Conservation (phyloP, 176 grass and related monocot genomes). For the Saccharum officinarum region DNA sequence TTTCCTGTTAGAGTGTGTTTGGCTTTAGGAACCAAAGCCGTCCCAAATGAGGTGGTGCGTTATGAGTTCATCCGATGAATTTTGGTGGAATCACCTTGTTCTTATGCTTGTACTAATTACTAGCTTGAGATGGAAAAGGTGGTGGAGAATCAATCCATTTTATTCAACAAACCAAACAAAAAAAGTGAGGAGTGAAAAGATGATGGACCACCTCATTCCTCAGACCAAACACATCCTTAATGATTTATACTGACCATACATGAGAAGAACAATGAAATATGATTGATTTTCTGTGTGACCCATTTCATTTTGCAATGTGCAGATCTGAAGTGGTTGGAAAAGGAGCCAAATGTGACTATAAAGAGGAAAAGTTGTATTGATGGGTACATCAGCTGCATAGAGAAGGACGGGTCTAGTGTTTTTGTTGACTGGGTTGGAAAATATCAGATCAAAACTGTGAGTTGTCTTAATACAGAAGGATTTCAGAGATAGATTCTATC, state of each 20-base stretch:
- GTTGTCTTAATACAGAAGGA: neutral
- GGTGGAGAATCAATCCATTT: too few relatives aligned
- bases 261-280: neutral
- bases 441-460: constrained; percentile 70
- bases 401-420: constrained; percentile 81
- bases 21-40: neutral
- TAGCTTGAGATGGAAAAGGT: too few relatives aligned
- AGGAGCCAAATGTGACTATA: constrained; percentile 75
- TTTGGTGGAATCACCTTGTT: too few relatives aligned
- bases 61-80: neutral
- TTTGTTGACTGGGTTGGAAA: constrained; percentile 75
- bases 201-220: too few relatives aligned
- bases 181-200: too few relatives aligned
- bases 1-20: neutral
- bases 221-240: neutral
- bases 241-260: neutral
- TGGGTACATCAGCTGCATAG: constrained; percentile 64
- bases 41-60: neutral
- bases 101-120: too few relatives aligned
- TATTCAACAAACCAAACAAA: too few relatives aligned
- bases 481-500: neutral
- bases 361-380: constrained; percentile 86
- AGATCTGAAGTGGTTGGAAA: constrained; percentile 87
- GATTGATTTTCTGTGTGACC: neutral
- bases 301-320: constrained; percentile 23